Percentiles rank a stretch among this genome's conserved stretches.
These are phyloP conservation scores for Vigna unguiculata DNA, from an alignment of 306 rosid species.

Conservation along the genomic window DNA sequence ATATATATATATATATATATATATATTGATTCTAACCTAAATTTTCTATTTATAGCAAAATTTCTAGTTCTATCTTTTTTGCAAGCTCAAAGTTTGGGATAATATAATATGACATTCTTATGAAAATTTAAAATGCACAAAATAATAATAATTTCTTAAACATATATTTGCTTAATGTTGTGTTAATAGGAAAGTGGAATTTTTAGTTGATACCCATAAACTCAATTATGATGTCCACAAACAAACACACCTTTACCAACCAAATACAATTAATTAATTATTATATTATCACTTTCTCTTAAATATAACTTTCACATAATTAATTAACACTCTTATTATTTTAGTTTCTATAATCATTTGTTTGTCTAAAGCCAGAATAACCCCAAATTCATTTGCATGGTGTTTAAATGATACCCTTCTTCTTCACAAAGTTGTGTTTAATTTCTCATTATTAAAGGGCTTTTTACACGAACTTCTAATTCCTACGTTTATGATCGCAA, in stretches of 20 bases:
- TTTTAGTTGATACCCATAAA: slow-evolving; percentile 12
- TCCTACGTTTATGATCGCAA: not conserved
- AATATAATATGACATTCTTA: too few relatives aligned
- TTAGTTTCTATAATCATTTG: not conserved
- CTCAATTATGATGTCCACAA: slow-evolving; percentile 43
- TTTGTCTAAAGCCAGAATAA: slow-evolving; percentile 15
- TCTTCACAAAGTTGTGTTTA: not conserved
- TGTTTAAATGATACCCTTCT: slow-evolving; percentile 15
- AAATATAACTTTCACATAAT: slow-evolving; percentile 20
- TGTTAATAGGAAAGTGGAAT: not conserved
- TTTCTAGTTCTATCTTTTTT: too few relatives aligned
- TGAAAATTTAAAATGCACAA: too few relatives aligned
- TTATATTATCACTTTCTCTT: slow-evolving; percentile 6
- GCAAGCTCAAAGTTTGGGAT: too few relatives aligned
- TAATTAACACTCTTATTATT: not conserved
- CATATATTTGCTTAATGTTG: slow-evolving; percentile 32
- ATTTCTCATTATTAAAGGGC: slow-evolving; percentile 2
- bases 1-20: too few relatives aligned
- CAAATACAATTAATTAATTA: slow-evolving; percentile 13
- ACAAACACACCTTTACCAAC: slow-evolving; percentile 30
- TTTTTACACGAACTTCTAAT: not conserved
- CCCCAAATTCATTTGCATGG: slow-evolving; percentile 27
- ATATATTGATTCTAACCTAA: too few relatives aligned
- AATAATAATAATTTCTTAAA: slow-evolving; percentile 27
- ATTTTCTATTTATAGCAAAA: too few relatives aligned